Evolutionary conservation across 2,329 filamentous ascomycete genomes (phyloP).

Genomic region (Emergomyces orientalis): DNA sequence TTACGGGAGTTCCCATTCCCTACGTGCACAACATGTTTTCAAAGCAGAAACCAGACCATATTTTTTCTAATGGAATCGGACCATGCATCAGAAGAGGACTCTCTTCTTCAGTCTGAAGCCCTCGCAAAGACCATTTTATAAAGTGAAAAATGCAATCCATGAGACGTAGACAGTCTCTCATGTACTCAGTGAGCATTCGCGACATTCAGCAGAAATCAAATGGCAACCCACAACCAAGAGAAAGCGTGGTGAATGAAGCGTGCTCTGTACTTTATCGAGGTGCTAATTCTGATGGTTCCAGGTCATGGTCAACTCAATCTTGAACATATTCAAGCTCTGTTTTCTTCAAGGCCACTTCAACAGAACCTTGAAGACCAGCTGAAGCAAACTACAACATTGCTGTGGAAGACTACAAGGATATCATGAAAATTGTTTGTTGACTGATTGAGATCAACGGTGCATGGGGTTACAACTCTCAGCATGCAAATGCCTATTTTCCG

Average conservation of each 20-base stretch:
- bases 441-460: slow-evolving; percentile 1
- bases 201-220: neutral
- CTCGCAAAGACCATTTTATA: neutral
- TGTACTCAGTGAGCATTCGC: slow-evolving; percentile 2
- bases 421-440: slow-evolving; percentile 1
- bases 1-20: neutral
- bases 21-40: neutral
- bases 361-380: neutral
- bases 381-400: slow-evolving; percentile 1
- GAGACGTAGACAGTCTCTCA: neutral
- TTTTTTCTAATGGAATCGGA: neutral
- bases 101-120: slow-evolving; percentile 5
- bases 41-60: slow-evolving; percentile 1
- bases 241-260: no score
- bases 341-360: slow-evolving; percentile 7
- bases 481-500: neutral
- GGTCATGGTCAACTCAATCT: slow-evolving; percentile 5
- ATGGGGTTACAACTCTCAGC: slow-evolving; percentile 6
- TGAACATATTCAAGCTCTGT: neutral
- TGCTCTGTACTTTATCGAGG: no score
- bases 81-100: neutral
- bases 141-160: slow-evolving; percentile 4
- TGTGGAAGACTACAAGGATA: neutral
- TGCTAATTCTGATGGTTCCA: neutral
- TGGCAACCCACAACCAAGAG: neutral